Conservation (phyloP, 148 eudicot genomes). For the Nepenthes mirabilis region DNA sequence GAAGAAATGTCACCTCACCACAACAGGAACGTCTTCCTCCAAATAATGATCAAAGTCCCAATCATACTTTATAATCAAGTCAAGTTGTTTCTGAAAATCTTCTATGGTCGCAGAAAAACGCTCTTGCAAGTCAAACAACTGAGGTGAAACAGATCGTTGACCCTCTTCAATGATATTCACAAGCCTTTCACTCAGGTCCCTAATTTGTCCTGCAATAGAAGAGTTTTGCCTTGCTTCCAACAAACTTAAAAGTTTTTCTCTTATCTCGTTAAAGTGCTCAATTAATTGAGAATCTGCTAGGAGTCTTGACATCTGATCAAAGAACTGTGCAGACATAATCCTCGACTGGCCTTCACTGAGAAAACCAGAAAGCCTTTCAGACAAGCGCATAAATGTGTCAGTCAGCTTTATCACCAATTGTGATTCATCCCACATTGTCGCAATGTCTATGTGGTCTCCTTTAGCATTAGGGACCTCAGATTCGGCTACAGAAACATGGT, state of each 20-base stretch:
- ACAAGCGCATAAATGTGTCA: conserved; percentile 62
- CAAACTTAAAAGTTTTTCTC: conserved; percentile 47
- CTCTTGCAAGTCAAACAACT: conserved; percentile 65
- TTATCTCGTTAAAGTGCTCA: conserved; percentile 56
- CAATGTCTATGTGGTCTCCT: conserved; percentile 24
- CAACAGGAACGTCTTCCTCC: conserved; percentile 95
- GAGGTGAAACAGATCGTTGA: conserved; percentile 88
- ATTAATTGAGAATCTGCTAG: conserved; percentile 56
- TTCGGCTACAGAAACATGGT: conserved; percentile 17
- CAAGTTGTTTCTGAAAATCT: conserved; percentile 89
- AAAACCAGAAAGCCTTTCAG: conserved; percentile 80
- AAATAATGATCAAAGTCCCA: conserved; percentile 96
- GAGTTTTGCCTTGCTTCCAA: conserved; percentile 60
- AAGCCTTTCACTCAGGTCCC: conserved; percentile 76
- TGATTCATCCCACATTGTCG: conserved; percentile 72
- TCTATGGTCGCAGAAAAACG: conserved; percentile 61
- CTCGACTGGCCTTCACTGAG: conserved; percentile 66
- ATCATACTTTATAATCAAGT: conserved; percentile 80
- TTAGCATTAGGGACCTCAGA: conserved; percentile 22
- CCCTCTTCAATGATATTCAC: conserved; percentile 81
- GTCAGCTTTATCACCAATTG: conserved; percentile 52
- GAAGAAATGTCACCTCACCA: conserved; percentile 88
- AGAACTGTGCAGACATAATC: conserved; percentile 53
- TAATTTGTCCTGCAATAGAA: conserved; percentile 52
- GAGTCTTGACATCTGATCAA: conserved; percentile 74